Evolutionary conservation across 2,329 filamentous ascomycete species (phyloP).

Genomic region (Sporothrix luriei): DNA sequence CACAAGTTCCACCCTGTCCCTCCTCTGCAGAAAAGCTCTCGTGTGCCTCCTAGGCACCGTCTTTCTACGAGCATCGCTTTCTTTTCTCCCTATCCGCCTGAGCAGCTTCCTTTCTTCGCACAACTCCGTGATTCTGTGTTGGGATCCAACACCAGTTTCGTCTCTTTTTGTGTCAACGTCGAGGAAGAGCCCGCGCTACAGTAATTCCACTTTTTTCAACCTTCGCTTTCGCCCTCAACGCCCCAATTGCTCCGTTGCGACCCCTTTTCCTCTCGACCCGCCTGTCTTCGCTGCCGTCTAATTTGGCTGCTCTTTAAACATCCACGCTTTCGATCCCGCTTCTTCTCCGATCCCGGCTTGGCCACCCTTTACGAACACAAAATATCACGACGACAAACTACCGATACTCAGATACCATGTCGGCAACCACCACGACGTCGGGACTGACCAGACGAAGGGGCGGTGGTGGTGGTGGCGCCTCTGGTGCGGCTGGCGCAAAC

Average conservation of each 20-base stretch:
- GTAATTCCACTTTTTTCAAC: constrained; percentile 10
- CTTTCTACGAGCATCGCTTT: neutral
- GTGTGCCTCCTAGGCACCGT: constrained; percentile 15
- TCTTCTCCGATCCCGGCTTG: constrained; percentile 17
- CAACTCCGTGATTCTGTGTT: neutral
- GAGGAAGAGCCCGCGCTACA: constrained; percentile 13
- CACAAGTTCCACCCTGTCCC: constrained; percentile 22
- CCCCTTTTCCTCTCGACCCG: constrained; percentile 10
- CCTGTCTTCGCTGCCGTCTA: neutral
- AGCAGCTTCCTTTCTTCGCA: neutral
- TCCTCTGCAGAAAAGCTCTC: constrained; percentile 27
- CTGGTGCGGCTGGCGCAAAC: constrained; percentile 55
- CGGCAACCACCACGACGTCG: constrained; percentile 43
- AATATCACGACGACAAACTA: neutral
- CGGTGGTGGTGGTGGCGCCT: constrained; percentile 63
- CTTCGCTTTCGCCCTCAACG: neutral
- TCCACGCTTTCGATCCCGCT: constrained; percentile 20
- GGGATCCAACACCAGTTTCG: neutral
- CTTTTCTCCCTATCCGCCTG: constrained; percentile 5
- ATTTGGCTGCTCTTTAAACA: constrained; percentile 14
- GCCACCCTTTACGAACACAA: neutral
- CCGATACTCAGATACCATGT: constrained; percentile 28
- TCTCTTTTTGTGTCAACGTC: constrained; percentile 1
- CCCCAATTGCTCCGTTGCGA: constrained; percentile 10
- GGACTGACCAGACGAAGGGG: constrained; percentile 66